Evolutionary conservation across 306 rosid genomes (phyloP).

Genomic region (Acacia crassicarpa): DNA sequence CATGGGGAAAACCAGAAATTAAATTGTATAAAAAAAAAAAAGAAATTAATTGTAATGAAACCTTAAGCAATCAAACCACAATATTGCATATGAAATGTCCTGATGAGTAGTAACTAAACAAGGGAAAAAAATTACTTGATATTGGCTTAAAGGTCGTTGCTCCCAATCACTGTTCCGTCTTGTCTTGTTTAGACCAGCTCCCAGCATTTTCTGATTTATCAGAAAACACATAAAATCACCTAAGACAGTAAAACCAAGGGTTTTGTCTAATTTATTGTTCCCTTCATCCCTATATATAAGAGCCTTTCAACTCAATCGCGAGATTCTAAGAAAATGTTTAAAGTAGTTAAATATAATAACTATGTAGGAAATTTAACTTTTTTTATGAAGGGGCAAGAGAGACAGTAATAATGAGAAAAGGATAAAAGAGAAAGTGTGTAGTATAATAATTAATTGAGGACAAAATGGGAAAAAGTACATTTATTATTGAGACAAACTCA

Average conservation of each 20-base stretch:
- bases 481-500: too few species aligned
- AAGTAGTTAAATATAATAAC: too few species aligned
- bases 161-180: conserved; percentile 97
- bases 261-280: not conserved
- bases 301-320: too few species aligned
- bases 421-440: too few species aligned
- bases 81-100: not conserved
- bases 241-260: conserved; percentile 9
- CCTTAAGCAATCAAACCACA: not conserved
- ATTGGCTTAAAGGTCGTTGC: conserved; percentile 76
- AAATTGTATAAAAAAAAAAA: not conserved
- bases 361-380: too few species aligned
- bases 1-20: not conserved
- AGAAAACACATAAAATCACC: conserved; percentile 30
- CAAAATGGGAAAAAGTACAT: too few species aligned
- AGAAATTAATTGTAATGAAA: conserved; percentile 8
- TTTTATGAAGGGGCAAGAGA: too few species aligned
- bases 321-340: too few species aligned
- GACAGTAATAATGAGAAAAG: too few species aligned
- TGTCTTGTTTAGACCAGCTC: conserved; percentile 88
- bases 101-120: conserved; percentile 4
- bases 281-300: too few species aligned
- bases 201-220: conserved; percentile 73
- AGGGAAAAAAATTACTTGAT: conserved; percentile 62
- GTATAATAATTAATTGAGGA: too few species aligned